These are phyloP conservation scores for Aphanomyces cochlioides DNA, from an alignment of 352 stramenopile genomes.

Conservation along the genomic window DNA sequence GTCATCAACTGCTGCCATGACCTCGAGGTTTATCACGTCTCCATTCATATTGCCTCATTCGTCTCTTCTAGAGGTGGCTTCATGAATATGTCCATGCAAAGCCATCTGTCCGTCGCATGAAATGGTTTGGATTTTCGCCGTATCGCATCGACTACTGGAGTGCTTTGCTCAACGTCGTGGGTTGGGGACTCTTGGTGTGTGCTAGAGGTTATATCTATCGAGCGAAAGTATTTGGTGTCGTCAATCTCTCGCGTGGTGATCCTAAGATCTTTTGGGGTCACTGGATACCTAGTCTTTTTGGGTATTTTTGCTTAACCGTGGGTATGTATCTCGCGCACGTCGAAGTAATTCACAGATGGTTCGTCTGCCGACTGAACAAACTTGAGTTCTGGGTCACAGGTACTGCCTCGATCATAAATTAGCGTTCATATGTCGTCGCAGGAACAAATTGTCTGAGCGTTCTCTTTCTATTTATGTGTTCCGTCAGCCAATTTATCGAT, in stretches of 20 bases:
- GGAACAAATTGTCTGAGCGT: constrained; percentile 59
- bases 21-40: constrained; percentile 45
- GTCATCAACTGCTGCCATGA: constrained; percentile 88
- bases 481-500: constrained; percentile 80
- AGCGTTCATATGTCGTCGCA: constrained; percentile 32
- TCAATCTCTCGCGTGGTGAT: constrained; percentile 61
- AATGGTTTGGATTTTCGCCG: constrained; percentile 72
- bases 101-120: constrained; percentile 59
- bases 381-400: constrained; percentile 50
- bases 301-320: constrained; percentile 67
- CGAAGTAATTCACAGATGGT: constrained; percentile 80
- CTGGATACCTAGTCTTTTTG: constrained; percentile 80
- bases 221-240: constrained; percentile 62
- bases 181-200: constrained; percentile 59
- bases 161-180: constrained; percentile 53
- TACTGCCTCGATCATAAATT: constrained; percentile 23
- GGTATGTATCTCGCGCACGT: constrained; percentile 77
- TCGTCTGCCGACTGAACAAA: constrained; percentile 65
- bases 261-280: constrained; percentile 66
- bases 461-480: constrained; percentile 72
- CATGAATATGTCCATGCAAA: constrained; percentile 80
- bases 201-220: constrained; percentile 56
- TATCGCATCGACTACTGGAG: constrained; percentile 83
- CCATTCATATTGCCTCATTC: background rate
- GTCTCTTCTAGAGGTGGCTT: constrained; percentile 54